These are phyloP conservation scores for Emmonsia crescens DNA, from an alignment of 2,329 filamentous ascomycete genomes.

Conservation along the genomic window DNA sequence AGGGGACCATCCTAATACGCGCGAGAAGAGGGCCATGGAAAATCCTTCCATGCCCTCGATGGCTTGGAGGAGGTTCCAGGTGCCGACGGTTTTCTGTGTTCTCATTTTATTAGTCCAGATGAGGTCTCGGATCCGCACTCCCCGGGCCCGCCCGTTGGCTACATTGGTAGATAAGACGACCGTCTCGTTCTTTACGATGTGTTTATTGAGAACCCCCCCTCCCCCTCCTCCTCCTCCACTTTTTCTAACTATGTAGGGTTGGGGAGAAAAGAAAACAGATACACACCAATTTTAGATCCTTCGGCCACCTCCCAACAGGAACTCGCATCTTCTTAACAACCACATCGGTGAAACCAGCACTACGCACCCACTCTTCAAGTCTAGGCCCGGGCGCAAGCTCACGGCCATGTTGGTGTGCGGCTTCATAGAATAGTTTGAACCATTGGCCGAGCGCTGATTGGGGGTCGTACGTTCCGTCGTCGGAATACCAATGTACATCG, in stretches of 20 bases:
- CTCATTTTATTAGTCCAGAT: not conserved
- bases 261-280: not conserved
- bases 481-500: slow-evolving; percentile 19
- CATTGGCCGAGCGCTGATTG: slow-evolving; percentile 15
- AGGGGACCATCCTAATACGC: slow-evolving; percentile 13
- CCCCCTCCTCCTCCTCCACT: not conserved
- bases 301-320: slow-evolving; percentile 18
- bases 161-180: not conserved
- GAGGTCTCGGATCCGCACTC: not conserved
- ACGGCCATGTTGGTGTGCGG: slow-evolving; percentile 14
- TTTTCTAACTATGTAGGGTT: not conserved
- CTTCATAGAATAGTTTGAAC: slow-evolving; percentile 18
- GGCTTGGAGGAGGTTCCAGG: slow-evolving; percentile 6
- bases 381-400: slow-evolving; percentile 9
- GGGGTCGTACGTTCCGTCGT: slow-evolving; percentile 18
- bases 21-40: slow-evolving; percentile 10
- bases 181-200: not conserved
- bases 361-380: slow-evolving; percentile 11
- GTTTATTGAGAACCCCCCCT: not conserved
- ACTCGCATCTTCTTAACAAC: slow-evolving; percentile 16
- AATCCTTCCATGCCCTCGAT: slow-evolving; percentile 15
- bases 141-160: not conserved
- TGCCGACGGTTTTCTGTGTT: slow-evolving; percentile 15
- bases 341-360: slow-evolving; percentile 18
- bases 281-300: slow-evolving; percentile 14